Percentiles rank a stretch among this genome's conserved stretches.
Conservation (phyloP, 2,329 filamentous ascomycete genomes). For the Diaporthe sp. region DNA sequence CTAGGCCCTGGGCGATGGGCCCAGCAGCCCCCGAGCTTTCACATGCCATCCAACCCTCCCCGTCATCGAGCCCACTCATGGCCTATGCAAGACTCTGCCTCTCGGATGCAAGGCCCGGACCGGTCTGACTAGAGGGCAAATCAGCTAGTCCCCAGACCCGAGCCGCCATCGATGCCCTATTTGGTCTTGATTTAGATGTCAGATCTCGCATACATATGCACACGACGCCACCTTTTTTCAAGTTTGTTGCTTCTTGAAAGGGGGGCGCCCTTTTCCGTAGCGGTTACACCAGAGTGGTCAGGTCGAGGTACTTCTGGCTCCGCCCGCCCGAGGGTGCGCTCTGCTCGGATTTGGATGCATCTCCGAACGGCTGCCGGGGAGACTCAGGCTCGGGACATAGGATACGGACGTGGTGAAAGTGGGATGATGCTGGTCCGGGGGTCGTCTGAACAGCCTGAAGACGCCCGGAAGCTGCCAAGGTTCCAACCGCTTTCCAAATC, state of each 20-base stretch:
- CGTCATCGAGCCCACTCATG: neutral
- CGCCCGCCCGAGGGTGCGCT: neutral
- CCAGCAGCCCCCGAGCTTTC: neutral
- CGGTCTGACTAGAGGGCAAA: conserved; percentile 7
- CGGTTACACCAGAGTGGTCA: neutral
- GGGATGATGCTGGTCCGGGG: neutral
- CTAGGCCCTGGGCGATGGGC: neutral
- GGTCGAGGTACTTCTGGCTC: neutral
- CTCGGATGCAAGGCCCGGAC: conserved; percentile 26
- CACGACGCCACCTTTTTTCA: neutral
- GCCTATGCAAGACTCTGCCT: neutral
- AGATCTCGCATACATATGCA: conserved; percentile 30
- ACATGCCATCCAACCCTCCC: conserved; percentile 4
- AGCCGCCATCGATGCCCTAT: neutral
- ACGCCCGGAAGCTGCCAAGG: neutral
- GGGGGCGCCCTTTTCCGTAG: neutral
- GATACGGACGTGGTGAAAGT: neutral
- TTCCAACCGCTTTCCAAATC: neutral
- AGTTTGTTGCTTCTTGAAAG: neutral
- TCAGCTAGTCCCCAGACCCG: neutral
- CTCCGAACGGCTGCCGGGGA: neutral
- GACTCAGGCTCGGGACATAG: neutral
- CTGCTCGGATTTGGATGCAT: neutral
- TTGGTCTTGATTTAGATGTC: neutral
- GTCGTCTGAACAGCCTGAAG: neutral